These are phyloP conservation scores for Lachancea fermentati DNA, from an alignment of 805 yeast species.

Conservation along the genomic window DNA sequence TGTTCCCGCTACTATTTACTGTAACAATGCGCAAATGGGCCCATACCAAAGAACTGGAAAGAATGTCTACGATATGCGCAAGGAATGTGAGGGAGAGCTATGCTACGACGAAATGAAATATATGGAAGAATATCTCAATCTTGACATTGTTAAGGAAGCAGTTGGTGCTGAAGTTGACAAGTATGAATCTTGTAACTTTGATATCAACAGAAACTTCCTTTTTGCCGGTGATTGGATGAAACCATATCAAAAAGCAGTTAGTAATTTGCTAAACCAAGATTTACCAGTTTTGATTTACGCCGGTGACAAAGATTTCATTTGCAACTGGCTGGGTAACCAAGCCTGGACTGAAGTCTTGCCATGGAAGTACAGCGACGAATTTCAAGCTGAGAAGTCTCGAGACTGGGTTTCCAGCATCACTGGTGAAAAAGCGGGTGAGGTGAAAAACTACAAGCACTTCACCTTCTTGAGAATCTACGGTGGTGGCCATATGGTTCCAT, in stretches of 20 bases:
- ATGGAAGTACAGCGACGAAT: slow-evolving; percentile 55
- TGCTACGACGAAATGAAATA: slow-evolving; percentile 79
- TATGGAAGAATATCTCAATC: slow-evolving; percentile 74
- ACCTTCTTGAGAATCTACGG: slow-evolving; percentile 80
- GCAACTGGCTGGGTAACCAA: slow-evolving; percentile 94
- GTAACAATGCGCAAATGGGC: slow-evolving; percentile 76
- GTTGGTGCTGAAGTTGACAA: slow-evolving; percentile 86
- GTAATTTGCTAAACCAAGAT: slow-evolving; percentile 61
- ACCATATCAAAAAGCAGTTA: slow-evolving; percentile 76
- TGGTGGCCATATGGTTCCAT: slow-evolving; percentile 97
- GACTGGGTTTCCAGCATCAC: slow-evolving; percentile 40
- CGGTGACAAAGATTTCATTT: slow-evolving; percentile 93
- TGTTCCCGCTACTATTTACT: slow-evolving; percentile 86
- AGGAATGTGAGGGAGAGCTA: slow-evolving; percentile 64
- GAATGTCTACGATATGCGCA: slow-evolving; percentile 87
- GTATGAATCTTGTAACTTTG: slow-evolving; percentile 71
- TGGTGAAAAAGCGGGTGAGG: slow-evolving; percentile 58
- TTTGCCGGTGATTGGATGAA: slow-evolving; percentile 90
- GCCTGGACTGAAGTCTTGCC: slow-evolving; percentile 77
- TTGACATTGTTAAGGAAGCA: slow-evolving; percentile 67
- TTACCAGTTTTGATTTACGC: slow-evolving; percentile 87
- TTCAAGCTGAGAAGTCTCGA: slow-evolving; percentile 40
- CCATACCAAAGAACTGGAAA: slow-evolving; percentile 82
- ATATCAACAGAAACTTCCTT: slow-evolving; percentile 72
- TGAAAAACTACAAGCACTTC: slow-evolving; percentile 59